Evolutionary conservation across 1,284 basidiomycete genomes (phyloP), one percentile per base, ranked within the genome.

Genomic region (Prillingera fragicola): DNA sequence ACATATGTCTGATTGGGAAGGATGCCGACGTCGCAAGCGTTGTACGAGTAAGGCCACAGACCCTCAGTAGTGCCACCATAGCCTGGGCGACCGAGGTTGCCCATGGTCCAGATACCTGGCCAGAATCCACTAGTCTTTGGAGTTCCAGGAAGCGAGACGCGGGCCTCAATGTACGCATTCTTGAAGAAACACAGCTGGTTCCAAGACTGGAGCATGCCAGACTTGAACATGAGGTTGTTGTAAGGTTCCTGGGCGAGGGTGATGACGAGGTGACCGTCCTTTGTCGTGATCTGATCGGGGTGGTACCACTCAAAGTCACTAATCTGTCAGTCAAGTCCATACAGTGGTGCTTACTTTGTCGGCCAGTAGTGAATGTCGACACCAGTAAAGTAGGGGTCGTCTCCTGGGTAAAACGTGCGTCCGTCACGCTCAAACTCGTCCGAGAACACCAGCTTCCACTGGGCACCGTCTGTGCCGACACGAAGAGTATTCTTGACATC

Each of bases 401-500:
- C 72, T 17, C 74, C 74, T 14, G 71, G 62, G 54, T 70, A 75
- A 48, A 77, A 77, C 2, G 73, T 73, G 31, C 73, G 51, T 62
- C 80, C 80, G 7, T 78, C 77, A 15, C 73, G 73, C 45, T 94
- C 82, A 70, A 95, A 95, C 72, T 94, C 91, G 69, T 94, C 90
- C 38, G 84, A 86, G 64, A 64, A 92, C 3, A 90, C 81, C 8
- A 94, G 75, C 43, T 82, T 75, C 65, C 84, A 87, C 5, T 74
- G 60, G 19, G 78, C 50, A 3, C 80, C 80, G 57, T 87, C 84
- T 50, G 75, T 82, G 0, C 84, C 84, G 2, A 71, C 80, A 23
- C 83, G 76, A 17, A 15, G n/a, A n/a, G n/a, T 15, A 0, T 77
- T 74, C 52, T 75, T 75, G 4, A 77, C 82, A 0, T 56, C 52